phyloP scores from a whole-genome alignment of 176 grass and related monocot species.

The Thalia dealbata region DNA sequence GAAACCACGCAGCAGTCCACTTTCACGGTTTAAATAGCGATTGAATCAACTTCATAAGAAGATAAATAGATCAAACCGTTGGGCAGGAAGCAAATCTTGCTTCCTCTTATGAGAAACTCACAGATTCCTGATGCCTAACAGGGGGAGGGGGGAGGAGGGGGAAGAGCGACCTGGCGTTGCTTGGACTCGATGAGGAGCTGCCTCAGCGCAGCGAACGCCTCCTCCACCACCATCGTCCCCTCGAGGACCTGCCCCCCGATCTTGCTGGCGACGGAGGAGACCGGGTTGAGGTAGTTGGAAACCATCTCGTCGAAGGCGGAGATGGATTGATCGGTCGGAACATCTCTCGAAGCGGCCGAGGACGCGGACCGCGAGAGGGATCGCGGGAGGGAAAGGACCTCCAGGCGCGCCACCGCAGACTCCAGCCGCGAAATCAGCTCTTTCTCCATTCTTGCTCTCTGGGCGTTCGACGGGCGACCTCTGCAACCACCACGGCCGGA shows the following conservation, averaged over 20 bases:
- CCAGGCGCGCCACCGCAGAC: conserved; percentile 71
- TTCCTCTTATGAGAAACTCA: no score
- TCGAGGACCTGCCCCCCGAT: conserved; percentile 88
- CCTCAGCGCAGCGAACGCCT: conserved; percentile 61
- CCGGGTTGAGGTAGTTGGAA: conserved; percentile 30
- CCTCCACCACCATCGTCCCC: conserved; percentile 52
- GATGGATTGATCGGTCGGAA: conserved; percentile 46
- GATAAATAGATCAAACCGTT: no score
- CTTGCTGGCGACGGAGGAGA: conserved; percentile 54
- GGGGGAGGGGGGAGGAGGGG: background rate
- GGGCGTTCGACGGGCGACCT: background rate
- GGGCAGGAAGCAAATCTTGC: no score
- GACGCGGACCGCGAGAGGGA: conserved; percentile 18
- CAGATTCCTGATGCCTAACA: no score
- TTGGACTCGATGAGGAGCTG: conserved; percentile 76
- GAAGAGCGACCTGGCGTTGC: conserved; percentile 49
- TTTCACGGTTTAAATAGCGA: background rate
- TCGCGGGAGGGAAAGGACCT: conserved; percentile 13
- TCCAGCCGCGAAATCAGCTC: conserved; percentile 75
- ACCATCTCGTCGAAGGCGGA: conserved; percentile 72
- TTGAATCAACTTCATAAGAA: background rate
- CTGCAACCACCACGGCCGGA: background rate
- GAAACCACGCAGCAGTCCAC: background rate
- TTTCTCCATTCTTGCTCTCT: conserved; percentile 43
- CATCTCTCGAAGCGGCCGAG: background rate